These are phyloP conservation scores for Geoglossum cookeanum DNA, from an alignment of 2,329 filamentous ascomycete genomes.

Conservation along the genomic window DNA sequence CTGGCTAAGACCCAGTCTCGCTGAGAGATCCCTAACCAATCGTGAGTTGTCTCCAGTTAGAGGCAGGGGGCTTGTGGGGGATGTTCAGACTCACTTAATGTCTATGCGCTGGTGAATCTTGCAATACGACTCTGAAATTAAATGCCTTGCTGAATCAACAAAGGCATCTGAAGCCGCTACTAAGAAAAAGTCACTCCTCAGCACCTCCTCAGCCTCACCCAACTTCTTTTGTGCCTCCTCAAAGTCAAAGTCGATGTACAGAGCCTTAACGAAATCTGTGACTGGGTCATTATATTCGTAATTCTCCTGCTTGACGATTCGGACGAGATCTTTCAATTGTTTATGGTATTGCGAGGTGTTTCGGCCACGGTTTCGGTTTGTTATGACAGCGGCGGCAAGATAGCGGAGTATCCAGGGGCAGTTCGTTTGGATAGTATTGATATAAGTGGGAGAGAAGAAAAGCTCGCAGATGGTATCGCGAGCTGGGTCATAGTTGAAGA, in stretches of 20 bases:
- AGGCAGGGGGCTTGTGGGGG: neutral
- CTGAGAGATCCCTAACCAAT: constrained; percentile 53
- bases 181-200: constrained; percentile 91
- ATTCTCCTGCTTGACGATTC: constrained; percentile 87
- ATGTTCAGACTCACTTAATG: constrained; percentile 47
- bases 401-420: constrained; percentile 96
- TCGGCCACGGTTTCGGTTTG: constrained; percentile 63
- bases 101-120: constrained; percentile 99
- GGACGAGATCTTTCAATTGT: constrained; percentile 92
- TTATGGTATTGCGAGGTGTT: constrained; percentile 86
- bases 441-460: constrained; percentile 92
- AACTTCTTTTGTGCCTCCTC: constrained; percentile 89
- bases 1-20: constrained; percentile 73
- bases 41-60: constrained; percentile 9
- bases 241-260: constrained; percentile 94
- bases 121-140: constrained; percentile 98
- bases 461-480: constrained; percentile 85
- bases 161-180: constrained; percentile 68
- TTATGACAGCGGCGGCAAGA: constrained; percentile 84
- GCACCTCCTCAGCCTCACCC: constrained; percentile 69
- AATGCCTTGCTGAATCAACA: constrained; percentile 81
- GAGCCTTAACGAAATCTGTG: constrained; percentile 86
- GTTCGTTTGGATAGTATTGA: constrained; percentile 97
- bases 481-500: constrained; percentile 91
- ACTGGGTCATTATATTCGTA: constrained; percentile 96